phyloP scores from a whole-genome alignment of 345 rosid species.

The Theobroma cacao region DNA sequence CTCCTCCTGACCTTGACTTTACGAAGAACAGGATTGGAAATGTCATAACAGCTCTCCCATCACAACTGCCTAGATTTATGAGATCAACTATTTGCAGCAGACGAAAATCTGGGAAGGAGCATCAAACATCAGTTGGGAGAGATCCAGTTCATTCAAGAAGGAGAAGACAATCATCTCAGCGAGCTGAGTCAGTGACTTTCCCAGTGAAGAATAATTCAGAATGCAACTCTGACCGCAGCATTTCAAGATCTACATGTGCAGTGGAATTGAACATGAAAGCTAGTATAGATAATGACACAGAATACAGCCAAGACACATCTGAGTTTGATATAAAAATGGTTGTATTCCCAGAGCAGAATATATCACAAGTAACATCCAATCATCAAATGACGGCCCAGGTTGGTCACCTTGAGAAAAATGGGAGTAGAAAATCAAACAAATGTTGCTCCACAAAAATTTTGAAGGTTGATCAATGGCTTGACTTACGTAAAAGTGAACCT shows the following conservation, averaged over 20 bases:
- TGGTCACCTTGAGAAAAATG: conserved; percentile 18
- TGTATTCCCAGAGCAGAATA: conserved; percentile 29
- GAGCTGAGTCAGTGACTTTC: conserved; percentile 55
- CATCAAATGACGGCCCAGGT: conserved; percentile 14
- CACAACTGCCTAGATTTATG: conserved; percentile 68
- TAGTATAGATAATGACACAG: conserved; percentile 49
- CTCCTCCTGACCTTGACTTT: conserved; percentile 18
- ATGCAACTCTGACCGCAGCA: conserved; percentile 40
- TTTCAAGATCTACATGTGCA: conserved; percentile 55
- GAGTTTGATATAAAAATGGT: conserved; percentile 50
- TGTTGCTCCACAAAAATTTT: conserved; percentile 26
- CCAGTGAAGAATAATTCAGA: conserved; percentile 46
- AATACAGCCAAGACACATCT: conserved; percentile 51
- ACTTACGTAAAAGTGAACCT: conserved; percentile 29
- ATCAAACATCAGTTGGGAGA: conserved; percentile 25
- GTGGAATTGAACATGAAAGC: conserved; percentile 30
- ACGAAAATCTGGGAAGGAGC: conserved; percentile 40
- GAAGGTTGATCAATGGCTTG: conserved; percentile 49
- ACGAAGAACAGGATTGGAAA: conserved; percentile 20
- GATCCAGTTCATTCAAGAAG: conserved; percentile 27
- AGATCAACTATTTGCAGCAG: conserved; percentile 70
- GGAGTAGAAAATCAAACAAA: conserved; percentile 10
- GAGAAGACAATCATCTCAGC: conserved; percentile 39
- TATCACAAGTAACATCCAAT: conserved; percentile 1
- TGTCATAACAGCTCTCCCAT: conserved; percentile 30